Conservation (phyloP, 495 filamentous ascomycete genomes). For the Aspergillus ellipticus region DNA sequence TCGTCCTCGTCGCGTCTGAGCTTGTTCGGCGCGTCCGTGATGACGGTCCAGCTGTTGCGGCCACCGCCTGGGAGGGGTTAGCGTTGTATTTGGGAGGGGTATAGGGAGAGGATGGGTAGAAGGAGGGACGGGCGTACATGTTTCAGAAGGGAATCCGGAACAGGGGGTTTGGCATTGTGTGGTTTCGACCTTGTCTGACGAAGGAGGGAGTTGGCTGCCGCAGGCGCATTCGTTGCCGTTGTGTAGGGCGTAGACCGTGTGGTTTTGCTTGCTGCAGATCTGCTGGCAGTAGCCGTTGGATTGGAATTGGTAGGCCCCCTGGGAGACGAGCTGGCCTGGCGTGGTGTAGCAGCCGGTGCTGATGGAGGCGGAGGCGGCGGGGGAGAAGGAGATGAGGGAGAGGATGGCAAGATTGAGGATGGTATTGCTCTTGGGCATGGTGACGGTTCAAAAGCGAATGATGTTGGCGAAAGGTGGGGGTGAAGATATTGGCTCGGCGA, state of each 20-base stretch:
- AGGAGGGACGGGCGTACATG: conserved; percentile 26
- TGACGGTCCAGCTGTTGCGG: conserved; percentile 26
- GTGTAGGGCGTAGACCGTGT: conserved; percentile 29
- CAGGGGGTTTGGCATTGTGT: conserved; percentile 31
- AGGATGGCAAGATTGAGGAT: conserved; percentile 19
- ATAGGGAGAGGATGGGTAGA: background rate
- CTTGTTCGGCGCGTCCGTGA: conserved; percentile 5
- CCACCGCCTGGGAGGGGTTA: conserved; percentile 34
- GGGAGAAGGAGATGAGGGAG: conserved; percentile 29
- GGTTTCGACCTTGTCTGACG: conserved; percentile 26
- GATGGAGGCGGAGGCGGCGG: conserved; percentile 9
- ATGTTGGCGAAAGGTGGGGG: background rate
- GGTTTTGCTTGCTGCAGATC: conserved; percentile 23
- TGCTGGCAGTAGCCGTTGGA: conserved; percentile 28
- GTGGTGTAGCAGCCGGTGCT: conserved; percentile 35
- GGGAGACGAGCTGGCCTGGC: conserved; percentile 18
- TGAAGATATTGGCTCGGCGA: background rate
- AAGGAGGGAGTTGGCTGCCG: conserved; percentile 28
- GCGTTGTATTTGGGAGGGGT: background rate
- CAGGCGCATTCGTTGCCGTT: conserved; percentile 35
- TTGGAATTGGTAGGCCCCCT: conserved; percentile 26
- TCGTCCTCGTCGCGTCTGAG: conserved; percentile 12
- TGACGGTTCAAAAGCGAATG: background rate
- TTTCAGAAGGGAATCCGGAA: conserved; percentile 27
- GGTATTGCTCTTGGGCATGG: background rate